Evolutionary conservation across 495 filamentous ascomycete species (phyloP).

Genomic region (Xylaria telfairii): DNA sequence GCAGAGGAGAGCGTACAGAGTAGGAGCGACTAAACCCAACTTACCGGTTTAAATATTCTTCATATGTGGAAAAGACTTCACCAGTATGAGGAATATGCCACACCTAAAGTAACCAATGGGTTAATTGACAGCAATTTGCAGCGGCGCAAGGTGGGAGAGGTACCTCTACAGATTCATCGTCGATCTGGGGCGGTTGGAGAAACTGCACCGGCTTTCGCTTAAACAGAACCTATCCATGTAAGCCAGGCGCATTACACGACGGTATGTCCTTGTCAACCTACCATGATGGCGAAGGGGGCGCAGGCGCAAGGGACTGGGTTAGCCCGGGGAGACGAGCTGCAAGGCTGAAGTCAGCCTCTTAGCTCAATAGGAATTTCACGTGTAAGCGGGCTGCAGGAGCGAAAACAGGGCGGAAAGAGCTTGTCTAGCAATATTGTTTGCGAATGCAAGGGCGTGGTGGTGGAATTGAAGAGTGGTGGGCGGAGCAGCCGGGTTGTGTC

Average conservation of each 20-base stretch:
- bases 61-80: constrained; percentile 89
- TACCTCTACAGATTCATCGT: constrained; percentile 84
- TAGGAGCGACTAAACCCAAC: constrained; percentile 30
- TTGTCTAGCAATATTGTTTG: not conserved
- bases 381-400: constrained; percentile 25
- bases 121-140: constrained; percentile 32
- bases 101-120: constrained; percentile 60
- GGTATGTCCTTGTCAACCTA: constrained; percentile 21
- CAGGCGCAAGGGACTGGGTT: constrained; percentile 5
- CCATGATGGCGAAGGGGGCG: constrained; percentile 35
- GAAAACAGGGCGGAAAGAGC: not conserved
- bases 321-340: constrained; percentile 16
- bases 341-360: constrained; percentile 51
- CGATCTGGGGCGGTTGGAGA: constrained; percentile 70
- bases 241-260: constrained; percentile 22
- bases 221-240: constrained; percentile 75
- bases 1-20: not conserved
- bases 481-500: constrained; percentile 9
- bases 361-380: constrained; percentile 6
- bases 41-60: constrained; percentile 82
- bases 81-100: constrained; percentile 91
- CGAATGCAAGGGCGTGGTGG: not conserved
- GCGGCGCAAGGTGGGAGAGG: constrained; percentile 19
- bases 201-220: constrained; percentile 96
- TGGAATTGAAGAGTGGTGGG: not conserved